Conservation (phyloP, 2,329 filamentous ascomycete genomes). For the Ilyonectria robusta region DNA sequence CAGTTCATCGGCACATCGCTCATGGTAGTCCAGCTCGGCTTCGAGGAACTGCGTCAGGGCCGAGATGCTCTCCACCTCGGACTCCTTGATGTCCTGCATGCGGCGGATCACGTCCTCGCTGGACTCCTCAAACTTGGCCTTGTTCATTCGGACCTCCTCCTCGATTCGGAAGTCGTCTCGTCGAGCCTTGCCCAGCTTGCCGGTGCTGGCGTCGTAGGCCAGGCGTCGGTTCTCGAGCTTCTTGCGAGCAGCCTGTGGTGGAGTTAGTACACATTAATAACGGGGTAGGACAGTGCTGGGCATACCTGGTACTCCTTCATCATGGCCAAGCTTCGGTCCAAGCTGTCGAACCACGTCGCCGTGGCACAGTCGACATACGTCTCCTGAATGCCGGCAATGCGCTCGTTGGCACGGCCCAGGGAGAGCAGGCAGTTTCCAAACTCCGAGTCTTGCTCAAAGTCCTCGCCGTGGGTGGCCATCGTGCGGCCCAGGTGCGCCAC, state of each 20-base stretch:
- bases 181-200: slow-evolving; percentile 94
- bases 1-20: slow-evolving; percentile 89
- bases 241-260: slow-evolving; percentile 78
- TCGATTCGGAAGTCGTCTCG: slow-evolving; percentile 94
- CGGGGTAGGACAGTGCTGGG: background rate
- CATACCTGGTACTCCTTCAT: slow-evolving; percentile 97
- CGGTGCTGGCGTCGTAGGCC: slow-evolving; percentile 90
- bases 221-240: slow-evolving; percentile 92
- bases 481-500: slow-evolving; percentile 84
- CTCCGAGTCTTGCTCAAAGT: slow-evolving; percentile 91
- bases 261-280: slow-evolving; percentile 48
- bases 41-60: slow-evolving; percentile 89
- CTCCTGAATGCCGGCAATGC: slow-evolving; percentile 88
- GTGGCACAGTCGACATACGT: slow-evolving; percentile 84
- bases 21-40: slow-evolving; percentile 90
- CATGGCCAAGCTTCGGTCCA: slow-evolving; percentile 90
- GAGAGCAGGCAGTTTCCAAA: slow-evolving; percentile 89
- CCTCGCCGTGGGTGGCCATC: slow-evolving; percentile 91
- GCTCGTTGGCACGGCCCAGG: slow-evolving; percentile 88
- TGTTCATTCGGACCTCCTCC: slow-evolving; percentile 90
- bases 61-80: slow-evolving; percentile 85
- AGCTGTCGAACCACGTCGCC: slow-evolving; percentile 88
- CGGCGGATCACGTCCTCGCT: slow-evolving; percentile 91
- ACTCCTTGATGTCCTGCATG: slow-evolving; percentile 97
- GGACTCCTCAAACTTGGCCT: slow-evolving; percentile 96